Evolutionary conservation across 768 basidiomycete genomes (phyloP).

Genomic region (Tricholoma matsutake): DNA sequence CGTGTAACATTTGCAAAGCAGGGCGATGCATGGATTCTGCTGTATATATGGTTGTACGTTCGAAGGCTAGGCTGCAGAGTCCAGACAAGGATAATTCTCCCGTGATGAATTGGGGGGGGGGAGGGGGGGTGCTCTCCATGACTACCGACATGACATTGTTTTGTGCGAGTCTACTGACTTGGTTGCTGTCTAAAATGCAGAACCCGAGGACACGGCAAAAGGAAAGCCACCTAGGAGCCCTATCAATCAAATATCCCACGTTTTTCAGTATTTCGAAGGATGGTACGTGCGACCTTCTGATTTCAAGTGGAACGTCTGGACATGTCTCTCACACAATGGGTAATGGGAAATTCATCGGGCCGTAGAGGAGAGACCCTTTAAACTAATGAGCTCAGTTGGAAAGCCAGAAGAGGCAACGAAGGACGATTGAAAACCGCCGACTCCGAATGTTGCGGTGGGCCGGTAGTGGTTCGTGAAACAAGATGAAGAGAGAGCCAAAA

Average conservation of each 20-base stretch:
- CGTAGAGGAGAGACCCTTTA: too few species aligned
- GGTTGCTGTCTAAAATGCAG: too few species aligned
- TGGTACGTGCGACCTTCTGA: background rate
- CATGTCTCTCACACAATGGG: background rate
- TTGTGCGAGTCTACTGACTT: background rate
- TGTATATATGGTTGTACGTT: background rate
- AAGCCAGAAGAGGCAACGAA: background rate
- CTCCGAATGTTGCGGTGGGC: background rate
- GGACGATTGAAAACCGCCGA: background rate
- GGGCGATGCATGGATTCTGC: too few species aligned
- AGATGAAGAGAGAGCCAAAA: too few species aligned
- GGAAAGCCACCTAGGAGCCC: too few species aligned
- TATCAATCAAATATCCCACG: background rate
- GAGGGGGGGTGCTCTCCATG: background rate
- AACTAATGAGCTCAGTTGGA: too few species aligned
- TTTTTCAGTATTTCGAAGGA: background rate
- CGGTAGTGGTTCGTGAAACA: too few species aligned
- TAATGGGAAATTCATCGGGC: too few species aligned
- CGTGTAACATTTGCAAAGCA: too few species aligned
- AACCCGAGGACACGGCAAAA: too few species aligned
- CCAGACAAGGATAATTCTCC: background rate
- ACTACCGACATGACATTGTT: background rate
- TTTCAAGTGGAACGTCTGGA: background rate
- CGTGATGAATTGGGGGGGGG: background rate
- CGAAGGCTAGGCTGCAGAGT: too few species aligned